Percentiles rank a stretch among this genome's conserved stretches.
Conservation (phyloP, 2,329 filamentous ascomycete genomes). For the Aaosphaeria pasadenensis region DNA sequence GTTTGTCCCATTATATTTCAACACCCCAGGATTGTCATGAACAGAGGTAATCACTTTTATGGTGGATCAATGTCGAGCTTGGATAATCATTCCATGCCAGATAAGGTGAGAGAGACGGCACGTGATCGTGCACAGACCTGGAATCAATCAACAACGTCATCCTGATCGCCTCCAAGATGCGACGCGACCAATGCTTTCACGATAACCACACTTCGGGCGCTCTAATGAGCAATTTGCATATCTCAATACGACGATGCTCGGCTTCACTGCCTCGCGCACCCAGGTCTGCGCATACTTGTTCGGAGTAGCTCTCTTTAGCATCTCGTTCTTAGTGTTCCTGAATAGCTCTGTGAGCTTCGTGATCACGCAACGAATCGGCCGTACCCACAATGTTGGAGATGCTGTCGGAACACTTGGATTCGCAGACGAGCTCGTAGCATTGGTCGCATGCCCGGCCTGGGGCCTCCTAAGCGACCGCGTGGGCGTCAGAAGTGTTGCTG, state of each 20-base stretch:
- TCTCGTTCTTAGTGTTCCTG: constrained; percentile 85
- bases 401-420: constrained; percentile 83
- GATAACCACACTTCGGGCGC: no score
- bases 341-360: constrained; percentile 84
- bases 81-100: no score
- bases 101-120: no score
- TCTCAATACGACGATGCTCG: constrained; percentile 24
- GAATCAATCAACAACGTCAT: no score
- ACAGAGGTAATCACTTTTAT: no score
- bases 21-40: no score
- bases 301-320: constrained; percentile 80
- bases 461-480: constrained; percentile 74
- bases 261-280: constrained; percentile 55
- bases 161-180: no score
- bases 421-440: constrained; percentile 76
- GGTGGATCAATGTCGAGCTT: no score
- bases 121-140: no score
- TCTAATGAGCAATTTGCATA: no score
- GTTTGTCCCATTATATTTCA: no score
- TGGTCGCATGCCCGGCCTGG: constrained; percentile 78
- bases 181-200: no score
- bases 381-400: constrained; percentile 70
- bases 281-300: constrained; percentile 71
- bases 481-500: constrained; percentile 63
- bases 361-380: constrained; percentile 76